phyloP scores from a whole-genome alignment of 225 moss, liverwort and hornwort genomes.

The Physcomitrellopsis africana region DNA sequence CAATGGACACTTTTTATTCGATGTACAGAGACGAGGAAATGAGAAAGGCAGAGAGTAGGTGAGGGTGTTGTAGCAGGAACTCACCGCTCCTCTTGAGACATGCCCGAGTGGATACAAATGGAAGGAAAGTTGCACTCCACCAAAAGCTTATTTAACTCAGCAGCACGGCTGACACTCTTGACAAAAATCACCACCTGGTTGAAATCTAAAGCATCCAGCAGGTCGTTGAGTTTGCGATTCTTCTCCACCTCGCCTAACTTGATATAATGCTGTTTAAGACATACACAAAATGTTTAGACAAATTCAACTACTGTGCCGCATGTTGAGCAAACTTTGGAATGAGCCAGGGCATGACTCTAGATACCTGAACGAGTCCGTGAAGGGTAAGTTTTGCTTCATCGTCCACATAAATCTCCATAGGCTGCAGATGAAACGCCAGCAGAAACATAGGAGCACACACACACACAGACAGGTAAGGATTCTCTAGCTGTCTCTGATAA shows the following conservation, averaged over 20 bases:
- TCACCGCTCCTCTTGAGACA: constrained; percentile 96
- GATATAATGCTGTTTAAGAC: constrained; percentile 77
- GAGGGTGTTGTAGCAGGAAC: neutral
- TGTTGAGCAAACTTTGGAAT: too few species aligned
- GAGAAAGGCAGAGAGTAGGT: neutral
- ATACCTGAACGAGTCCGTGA: constrained; percentile 94
- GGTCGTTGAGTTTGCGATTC: constrained; percentile 92
- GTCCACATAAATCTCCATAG: constrained; percentile 99
- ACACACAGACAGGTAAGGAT: constrained; percentile 85
- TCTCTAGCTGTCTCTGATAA: constrained; percentile 61
- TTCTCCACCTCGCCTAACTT: constrained; percentile 99
- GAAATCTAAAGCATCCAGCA: constrained; percentile 96
- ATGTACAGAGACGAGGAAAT: neutral
- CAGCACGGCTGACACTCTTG: constrained; percentile 94
- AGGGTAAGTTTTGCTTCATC: constrained; percentile 97
- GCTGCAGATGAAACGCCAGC: constrained; percentile 85
- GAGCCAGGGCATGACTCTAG: too few species aligned
- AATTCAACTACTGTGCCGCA: too few species aligned
- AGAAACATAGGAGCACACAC: constrained; percentile 76
- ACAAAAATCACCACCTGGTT: constrained; percentile 99
- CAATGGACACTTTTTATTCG: too few species aligned
- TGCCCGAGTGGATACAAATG: constrained; percentile 95
- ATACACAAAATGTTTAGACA: too few species aligned
- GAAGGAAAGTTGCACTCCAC: constrained; percentile 99
- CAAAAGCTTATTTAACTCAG: constrained; percentile 89